phyloP scores from a whole-genome alignment of 2,329 filamentous ascomycete genomes.

The Lomentospora prolificans region DNA sequence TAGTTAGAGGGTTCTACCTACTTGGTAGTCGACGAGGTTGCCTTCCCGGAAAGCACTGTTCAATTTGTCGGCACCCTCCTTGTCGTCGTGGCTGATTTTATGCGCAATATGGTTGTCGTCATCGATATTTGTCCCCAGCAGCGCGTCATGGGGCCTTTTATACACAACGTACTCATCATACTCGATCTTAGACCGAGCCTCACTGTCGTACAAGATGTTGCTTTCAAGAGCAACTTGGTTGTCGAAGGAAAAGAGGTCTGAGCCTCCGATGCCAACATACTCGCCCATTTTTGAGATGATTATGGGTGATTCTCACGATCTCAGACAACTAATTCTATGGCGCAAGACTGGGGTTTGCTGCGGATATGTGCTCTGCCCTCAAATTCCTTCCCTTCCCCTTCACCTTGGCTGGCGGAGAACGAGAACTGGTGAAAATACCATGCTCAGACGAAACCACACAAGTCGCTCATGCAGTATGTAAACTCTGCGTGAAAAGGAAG shows the following conservation, averaged over 20 bases:
- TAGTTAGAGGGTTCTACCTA: constrained; percentile 10
- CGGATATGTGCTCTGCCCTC: too few relatives aligned
- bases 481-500: too few relatives aligned
- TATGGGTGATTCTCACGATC: too few relatives aligned
- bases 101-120: constrained; percentile 21
- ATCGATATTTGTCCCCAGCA: constrained; percentile 6
- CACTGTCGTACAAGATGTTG: constrained; percentile 21
- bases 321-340: too few relatives aligned
- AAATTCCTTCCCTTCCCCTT: neutral
- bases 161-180: constrained; percentile 30
- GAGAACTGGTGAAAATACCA: neutral
- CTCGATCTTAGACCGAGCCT: constrained; percentile 22
- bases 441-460: neutral
- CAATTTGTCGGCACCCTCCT: constrained; percentile 19
- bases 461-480: too few relatives aligned
- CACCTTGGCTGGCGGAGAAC: neutral
- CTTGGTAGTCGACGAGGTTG: constrained; percentile 20
- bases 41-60: constrained; percentile 23
- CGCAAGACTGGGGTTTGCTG: too few relatives aligned
- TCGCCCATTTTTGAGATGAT: constrained; percentile 3
- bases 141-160: constrained; percentile 14
- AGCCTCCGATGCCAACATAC: constrained; percentile 12
- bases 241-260: constrained; percentile 28
- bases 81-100: constrained; percentile 22
- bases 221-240: constrained; percentile 21